Base-by-base conservation (phyloP, 306 rosid genomes). In the Fragaria nilgerrensis region DNA sequence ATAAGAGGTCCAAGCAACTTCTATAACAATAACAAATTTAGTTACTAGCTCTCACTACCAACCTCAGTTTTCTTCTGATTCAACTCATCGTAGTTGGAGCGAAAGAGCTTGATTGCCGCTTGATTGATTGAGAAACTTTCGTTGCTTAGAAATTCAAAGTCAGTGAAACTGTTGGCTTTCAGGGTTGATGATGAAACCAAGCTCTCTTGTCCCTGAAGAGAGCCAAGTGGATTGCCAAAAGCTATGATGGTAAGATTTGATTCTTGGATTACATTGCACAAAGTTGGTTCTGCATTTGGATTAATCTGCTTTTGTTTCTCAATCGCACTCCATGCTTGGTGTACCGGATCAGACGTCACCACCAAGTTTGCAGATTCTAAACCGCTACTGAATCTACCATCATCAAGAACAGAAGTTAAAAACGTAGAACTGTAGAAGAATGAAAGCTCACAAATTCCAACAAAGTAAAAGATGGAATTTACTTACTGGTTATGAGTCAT, bases 331-430 rank as follows among this genome's bases (percentile, higher is more conserved):
- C 87, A 88, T 17, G 89, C 34, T 55, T 22, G 81, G 45, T 2
- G 7, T 14, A 83, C 87, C n/a, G 85, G 15, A 68, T 36, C 79
- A 75, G 93, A 81, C 53, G 70, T 73, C n/a, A 84, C 78, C 27
- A 80, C 65, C 27, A 78, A 70, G 47, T 64, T 49, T 19, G 85
- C 95, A 17, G 49, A 43, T 58, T 80, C 86, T 1, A 71, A 43
- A 25, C 98, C 96, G 49, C 76, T 43, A 87, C 88, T 85, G 56
- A 88, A 88, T 52, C 96, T 92, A 80, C 1, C 39, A 34, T 39
- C 84, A 74, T 7, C 50, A 52, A 58, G 69, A 77, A n/a, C 48
- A 27, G 65, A 47, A 67, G 61, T 32, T 14, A 22, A 45, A 41
- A 41, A 7, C 61, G 2, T 53, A 2, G 3, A 29, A 29, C 32